Evolutionary conservation across 495 filamentous ascomycete genomes (phyloP), one percentile per base, ranked within the genome.

Genomic region (Penicillium maclennaniae): DNA sequence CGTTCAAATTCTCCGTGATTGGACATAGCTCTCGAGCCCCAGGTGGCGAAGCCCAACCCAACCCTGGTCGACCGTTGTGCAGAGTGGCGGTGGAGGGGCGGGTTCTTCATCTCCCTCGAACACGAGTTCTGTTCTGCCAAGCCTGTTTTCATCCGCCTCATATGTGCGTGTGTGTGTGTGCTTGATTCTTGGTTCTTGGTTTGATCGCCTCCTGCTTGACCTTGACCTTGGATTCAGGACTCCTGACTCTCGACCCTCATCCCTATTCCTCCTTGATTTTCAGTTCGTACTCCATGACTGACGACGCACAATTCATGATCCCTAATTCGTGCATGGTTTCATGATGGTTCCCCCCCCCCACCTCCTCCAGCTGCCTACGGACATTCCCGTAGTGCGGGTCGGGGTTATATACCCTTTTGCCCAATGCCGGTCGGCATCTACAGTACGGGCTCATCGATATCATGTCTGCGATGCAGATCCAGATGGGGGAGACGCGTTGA

Each of bases 1-100:
- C n/a, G n/a, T n/a, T n/a, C 23, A 23, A 23, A 23, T 47, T 54
- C 54, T 61, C 58, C 58, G 47, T 57, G 58, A 56, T 61, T 61
- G 58, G 58, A 42, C 45, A 23, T 17, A 27, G 47, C 9, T 39
- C 36, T 37, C 51, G 54, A 61, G 51, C 59, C 54, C 59, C 59
- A 57, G 58, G 50, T 57, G 55, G 50, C 54, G 50, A 57, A 50
- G 45, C 53, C 53, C 51, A 51, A 37, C n/a, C 23, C 17, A 53
- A 38, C 47, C 28, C 45, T 49, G 45, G 31, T 34, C 21, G 48
- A 50, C 48, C 48, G 48, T 50, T 42, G 39, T 16, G 48, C 51
- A 54, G 48, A 55, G 45, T 55, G 52, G 52, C 52, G 52, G 52
- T 49, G 52, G 52, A 47, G 46, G 25, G 31, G 47, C 6, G 16